Percentiles rank a stretch among this genome's conserved stretches.
phyloP scores from a whole-genome alignment of 108 stramenopile species.

The Nitzschia sp. region DNA sequence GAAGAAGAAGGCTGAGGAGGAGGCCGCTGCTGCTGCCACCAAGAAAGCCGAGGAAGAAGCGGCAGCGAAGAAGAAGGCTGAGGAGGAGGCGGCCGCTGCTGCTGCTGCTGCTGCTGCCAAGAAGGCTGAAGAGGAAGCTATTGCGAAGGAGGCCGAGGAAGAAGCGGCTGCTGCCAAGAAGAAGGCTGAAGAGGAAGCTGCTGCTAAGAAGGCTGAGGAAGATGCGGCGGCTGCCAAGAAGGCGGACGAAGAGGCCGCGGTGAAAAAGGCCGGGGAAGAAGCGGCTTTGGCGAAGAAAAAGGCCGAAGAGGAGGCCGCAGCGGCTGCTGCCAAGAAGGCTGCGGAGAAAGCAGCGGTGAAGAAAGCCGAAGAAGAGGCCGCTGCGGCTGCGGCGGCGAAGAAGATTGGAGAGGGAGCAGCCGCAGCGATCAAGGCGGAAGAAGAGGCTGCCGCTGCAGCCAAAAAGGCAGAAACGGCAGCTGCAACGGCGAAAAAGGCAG shows the following conservation, averaged over 20 bases:
- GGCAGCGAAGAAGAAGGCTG: too few species aligned
- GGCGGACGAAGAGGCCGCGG: neutral
- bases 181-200: too few species aligned
- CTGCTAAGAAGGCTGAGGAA: too few species aligned
- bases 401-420: neutral
- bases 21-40: too few species aligned
- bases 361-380: neutral
- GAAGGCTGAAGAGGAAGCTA: neutral
- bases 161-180: neutral
- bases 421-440: neutral
- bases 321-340: too few species aligned
- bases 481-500: too few species aligned
- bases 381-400: neutral
- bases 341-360: neutral
- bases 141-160: neutral
- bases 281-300: neutral
- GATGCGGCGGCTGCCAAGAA: too few species aligned
- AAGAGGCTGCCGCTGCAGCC: slow-evolving; percentile 2
- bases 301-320: too few species aligned
- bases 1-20: too few species aligned
- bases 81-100: too few species aligned
- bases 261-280: slow-evolving; percentile 4
- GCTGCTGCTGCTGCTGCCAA: too few species aligned
- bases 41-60: too few species aligned
- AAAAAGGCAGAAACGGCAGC: neutral